A percentile compares a stretch with the other conserved stretches of the same genome.
Evolutionary conservation across 1,139 yeast species (phyloP).

Genomic region (Hemisphaericaspora lyxosophila): DNA sequence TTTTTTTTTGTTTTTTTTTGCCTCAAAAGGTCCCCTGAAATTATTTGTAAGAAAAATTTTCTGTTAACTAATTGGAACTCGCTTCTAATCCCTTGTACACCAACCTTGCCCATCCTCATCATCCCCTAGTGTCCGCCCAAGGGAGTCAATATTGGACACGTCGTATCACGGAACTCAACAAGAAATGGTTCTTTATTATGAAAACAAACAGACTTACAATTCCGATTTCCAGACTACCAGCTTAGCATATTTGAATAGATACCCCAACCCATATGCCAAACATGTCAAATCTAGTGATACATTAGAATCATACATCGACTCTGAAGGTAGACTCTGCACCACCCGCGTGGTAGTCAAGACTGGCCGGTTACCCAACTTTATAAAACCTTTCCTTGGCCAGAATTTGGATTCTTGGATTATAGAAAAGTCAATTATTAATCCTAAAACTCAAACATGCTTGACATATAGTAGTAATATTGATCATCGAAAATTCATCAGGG

Average conservation of each 20-base stretch:
- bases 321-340: conserved; percentile 64
- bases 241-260: conserved; percentile 77
- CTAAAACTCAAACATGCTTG: conserved; percentile 50
- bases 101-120: neutral
- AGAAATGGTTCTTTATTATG: conserved; percentile 66
- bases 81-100: too few species aligned
- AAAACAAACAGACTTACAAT: conserved; percentile 53
- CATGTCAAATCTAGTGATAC: conserved; percentile 89
- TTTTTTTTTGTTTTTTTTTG: too few species aligned
- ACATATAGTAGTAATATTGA: conserved; percentile 86
- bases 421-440: conserved; percentile 78
- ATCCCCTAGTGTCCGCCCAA: neutral
- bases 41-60: too few species aligned
- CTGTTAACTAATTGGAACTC: too few species aligned
- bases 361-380: conserved; percentile 81
- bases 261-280: conserved; percentile 88
- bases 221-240: conserved; percentile 75
- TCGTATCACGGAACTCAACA: neutral
- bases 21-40: too few species aligned
- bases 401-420: conserved; percentile 80
- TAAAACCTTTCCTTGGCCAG: conserved; percentile 72
- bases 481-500: conserved; percentile 74
- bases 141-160: neutral
- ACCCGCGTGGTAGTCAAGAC: conserved; percentile 75
- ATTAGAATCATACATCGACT: conserved; percentile 56